These are phyloP conservation scores for Pseudogymnoascus pannorum DNA, from an alignment of 2,329 filamentous ascomycete genomes.

Conservation along the genomic window DNA sequence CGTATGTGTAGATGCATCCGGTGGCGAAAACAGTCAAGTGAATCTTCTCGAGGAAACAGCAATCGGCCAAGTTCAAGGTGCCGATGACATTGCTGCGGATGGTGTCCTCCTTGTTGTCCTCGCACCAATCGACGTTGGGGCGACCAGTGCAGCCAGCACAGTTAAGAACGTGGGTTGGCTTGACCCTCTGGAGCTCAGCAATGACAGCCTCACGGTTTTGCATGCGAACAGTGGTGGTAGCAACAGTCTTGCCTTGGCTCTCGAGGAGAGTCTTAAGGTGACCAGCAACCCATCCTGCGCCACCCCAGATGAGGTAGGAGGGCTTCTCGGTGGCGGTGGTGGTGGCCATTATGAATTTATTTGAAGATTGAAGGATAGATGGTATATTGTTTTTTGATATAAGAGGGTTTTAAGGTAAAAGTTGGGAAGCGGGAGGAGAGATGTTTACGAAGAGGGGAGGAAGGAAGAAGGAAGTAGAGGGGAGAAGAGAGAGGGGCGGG, in stretches of 20 bases:
- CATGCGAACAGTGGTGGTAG: conserved; percentile 56
- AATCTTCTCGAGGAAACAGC: conserved; percentile 49
- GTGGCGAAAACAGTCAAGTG: conserved; percentile 62
- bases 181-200: conserved; percentile 47
- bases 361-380: not conserved
- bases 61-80: conserved; percentile 55
- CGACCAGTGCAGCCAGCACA: conserved; percentile 59
- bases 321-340: conserved; percentile 25
- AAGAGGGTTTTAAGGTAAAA: not conserved
- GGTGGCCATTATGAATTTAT: conserved; percentile 3
- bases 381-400: not conserved
- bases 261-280: conserved; percentile 53
- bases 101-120: conserved; percentile 61
- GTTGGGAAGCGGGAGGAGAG: not conserved
- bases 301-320: conserved; percentile 59
- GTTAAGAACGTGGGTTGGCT: conserved; percentile 61
- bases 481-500: not conserved
- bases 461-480: not conserved
- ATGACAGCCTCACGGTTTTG: conserved; percentile 52
- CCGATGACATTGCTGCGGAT: conserved; percentile 62
- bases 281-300: conserved; percentile 54
- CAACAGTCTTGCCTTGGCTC: conserved; percentile 52
- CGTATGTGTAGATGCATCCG: conserved; percentile 60
- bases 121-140: conserved; percentile 65
- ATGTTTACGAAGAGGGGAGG: conserved; percentile 1